Base-by-base conservation (phyloP, 768 basidiomycete species). In the Russula compacta region DNA sequence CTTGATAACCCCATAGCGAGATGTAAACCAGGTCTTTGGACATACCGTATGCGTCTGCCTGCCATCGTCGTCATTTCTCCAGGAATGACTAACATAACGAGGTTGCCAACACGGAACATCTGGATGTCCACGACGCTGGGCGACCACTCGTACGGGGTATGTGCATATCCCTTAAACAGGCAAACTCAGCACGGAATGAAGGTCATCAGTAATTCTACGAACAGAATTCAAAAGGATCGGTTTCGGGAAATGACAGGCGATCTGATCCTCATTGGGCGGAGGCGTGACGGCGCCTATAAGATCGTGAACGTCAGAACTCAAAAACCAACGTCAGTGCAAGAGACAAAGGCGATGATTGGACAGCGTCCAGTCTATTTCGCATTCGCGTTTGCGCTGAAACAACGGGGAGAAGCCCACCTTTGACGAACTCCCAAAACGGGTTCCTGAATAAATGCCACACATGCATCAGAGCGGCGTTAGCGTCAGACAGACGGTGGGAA, bases 31-130 rank as follows among this genome's bases (percentile, higher is more conserved):
- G 38, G 42, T 44, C 21, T 8, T 49, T 51, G 53, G 54, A 63
- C 81, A 52, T 59, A 87, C 85, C 88, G 80, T 58, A 91, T 77
- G 43, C 89, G 80, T 61, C 89, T 74, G 14, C 89, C 89, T 42
- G 87, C 78, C 89, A 91, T 91, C 3, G 89, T 92, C 6, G 89
- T 91, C 59, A 89, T 71, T 71, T 92, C 89, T 35, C 87, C 86
- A 17, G 88, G 87, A 67, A 89, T 81, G 65, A 89, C 78, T 60
- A 89, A 75, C 71, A 89, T 83, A 56, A 89, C 85, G 63, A 89
- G 78, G 60, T 87, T 84, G 43, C 89, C 89, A 38, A 85, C 78
- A 42, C 87, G 86, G 58, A 89, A 74, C 77, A 89, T 84, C 73
- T 90, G 89, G 50, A 89, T 76, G 67, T 88, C 82, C 49, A 90